Percentiles rank a stretch among this genome's conserved stretches.
phyloP scores from a whole-genome alignment of 2,329 filamentous ascomycete species.

The Escovopsis weberi region DNA sequence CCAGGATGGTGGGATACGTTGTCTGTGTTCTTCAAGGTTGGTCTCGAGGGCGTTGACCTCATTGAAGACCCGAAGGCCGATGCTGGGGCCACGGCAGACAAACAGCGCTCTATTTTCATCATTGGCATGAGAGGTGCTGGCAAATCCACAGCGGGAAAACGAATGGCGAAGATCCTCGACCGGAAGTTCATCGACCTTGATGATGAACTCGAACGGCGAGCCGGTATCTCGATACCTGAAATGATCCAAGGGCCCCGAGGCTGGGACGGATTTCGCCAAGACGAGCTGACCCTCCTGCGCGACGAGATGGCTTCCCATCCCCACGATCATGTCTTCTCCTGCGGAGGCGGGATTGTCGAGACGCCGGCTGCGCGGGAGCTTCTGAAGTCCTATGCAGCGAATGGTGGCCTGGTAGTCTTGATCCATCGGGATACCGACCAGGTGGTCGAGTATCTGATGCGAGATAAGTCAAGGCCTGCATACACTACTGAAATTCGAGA shows the following conservation, averaged over 20 bases:
- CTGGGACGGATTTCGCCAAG: constrained; percentile 77
- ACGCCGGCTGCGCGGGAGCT: constrained; percentile 63
- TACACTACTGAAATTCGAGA: constrained; percentile 86
- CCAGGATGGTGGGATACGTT: constrained; percentile 96
- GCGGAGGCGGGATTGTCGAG: constrained; percentile 88
- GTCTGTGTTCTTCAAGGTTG: constrained; percentile 60
- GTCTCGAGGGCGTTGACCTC: constrained; percentile 62
- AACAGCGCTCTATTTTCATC: constrained; percentile 65
- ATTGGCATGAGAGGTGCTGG: constrained; percentile 96
- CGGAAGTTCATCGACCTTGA: constrained; percentile 79
- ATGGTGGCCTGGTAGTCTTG: constrained; percentile 70
- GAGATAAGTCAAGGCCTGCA: constrained; percentile 81
- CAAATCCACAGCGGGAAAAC: constrained; percentile 84
- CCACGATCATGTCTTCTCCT: constrained; percentile 72
- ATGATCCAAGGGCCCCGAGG: constrained; percentile 58
- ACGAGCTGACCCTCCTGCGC: constrained; percentile 61
- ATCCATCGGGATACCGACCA: constrained; percentile 79
- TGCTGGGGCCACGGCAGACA: constrained; percentile 1
- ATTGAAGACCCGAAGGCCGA: constrained; percentile 7
- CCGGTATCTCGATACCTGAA: constrained; percentile 68
- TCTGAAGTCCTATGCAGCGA: constrained; percentile 56
- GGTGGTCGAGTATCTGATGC: constrained; percentile 75
- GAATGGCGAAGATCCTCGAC: constrained; percentile 63
- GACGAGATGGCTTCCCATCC: constrained; percentile 61
- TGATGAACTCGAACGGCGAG: constrained; percentile 62